A percentile compares a stretch with the other conserved stretches of the same genome.
phyloP scores from a whole-genome alignment of 495 filamentous ascomycete species.

The Schizothecium vesticola region DNA sequence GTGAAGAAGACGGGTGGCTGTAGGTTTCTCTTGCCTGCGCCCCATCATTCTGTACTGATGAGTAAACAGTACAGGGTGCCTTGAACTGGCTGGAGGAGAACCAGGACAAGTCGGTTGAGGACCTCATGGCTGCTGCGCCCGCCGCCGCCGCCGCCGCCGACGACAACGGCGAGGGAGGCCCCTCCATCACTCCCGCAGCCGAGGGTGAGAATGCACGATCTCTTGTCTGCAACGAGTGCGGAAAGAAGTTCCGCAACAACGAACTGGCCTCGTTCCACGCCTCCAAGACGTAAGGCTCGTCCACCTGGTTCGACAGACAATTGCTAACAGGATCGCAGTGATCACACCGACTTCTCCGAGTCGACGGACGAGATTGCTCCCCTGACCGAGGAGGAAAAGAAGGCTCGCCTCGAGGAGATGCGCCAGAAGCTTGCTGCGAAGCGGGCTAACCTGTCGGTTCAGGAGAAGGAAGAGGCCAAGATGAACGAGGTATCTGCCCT shows the following conservation, averaged over 20 bases:
- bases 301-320: not conserved
- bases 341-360: slow-evolving; percentile 88
- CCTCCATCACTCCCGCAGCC: slow-evolving; percentile 44
- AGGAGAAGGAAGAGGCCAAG: slow-evolving; percentile 81
- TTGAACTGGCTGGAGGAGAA: slow-evolving; percentile 92
- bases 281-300: slow-evolving; percentile 61
- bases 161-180: slow-evolving; percentile 43
- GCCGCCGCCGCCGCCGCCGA: slow-evolving; percentile 36
- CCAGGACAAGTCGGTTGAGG: slow-evolving; percentile 73
- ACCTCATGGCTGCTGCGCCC: slow-evolving; percentile 50
- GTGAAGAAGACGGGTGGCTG: slow-evolving; percentile 70
- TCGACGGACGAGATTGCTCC: slow-evolving; percentile 87
- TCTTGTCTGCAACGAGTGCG: slow-evolving; percentile 80
- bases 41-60: slow-evolving; percentile 4
- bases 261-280: slow-evolving; percentile 87
- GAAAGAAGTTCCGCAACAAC: slow-evolving; percentile 78
- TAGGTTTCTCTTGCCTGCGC: slow-evolving; percentile 40
- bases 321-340: slow-evolving; percentile 36
- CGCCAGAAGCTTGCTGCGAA: slow-evolving; percentile 68
- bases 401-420: slow-evolving; percentile 68
- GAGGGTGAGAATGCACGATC: slow-evolving; percentile 53
- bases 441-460: slow-evolving; percentile 57
- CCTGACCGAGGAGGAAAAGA: slow-evolving; percentile 88
- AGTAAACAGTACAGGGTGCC: slow-evolving; percentile 67
- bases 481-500: slow-evolving; percentile 66